These are phyloP conservation scores for Coniosporium apollinis DNA, from an alignment of 495 filamentous ascomycete genomes.

Conservation along the genomic window DNA sequence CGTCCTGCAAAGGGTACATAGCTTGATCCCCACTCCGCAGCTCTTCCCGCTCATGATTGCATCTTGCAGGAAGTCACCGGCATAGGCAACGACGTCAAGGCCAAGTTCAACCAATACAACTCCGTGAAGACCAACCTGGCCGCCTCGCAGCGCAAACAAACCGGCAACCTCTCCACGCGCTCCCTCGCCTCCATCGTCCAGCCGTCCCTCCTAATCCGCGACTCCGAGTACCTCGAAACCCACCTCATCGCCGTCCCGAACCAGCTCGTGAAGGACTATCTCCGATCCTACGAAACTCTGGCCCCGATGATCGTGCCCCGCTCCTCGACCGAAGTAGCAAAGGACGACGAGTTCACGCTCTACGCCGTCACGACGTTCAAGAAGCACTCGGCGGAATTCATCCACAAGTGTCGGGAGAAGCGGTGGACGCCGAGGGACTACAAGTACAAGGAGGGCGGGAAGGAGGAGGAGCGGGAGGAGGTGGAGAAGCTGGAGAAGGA, in stretches of 20 bases:
- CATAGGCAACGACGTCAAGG: conserved; percentile 86
- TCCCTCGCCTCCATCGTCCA: conserved; percentile 79
- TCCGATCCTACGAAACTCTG: conserved; percentile 76
- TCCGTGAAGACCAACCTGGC: conserved; percentile 66
- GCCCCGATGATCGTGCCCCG: conserved; percentile 77
- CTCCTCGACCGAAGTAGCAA: conserved; percentile 55
- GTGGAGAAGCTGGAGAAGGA: conserved; percentile 61
- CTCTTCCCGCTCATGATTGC: not conserved
- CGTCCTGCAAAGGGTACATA: conserved; percentile 60
- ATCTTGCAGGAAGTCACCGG: conserved; percentile 53
- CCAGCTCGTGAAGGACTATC: conserved; percentile 64
- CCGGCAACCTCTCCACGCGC: conserved; percentile 85
- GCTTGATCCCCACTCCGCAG: not conserved
- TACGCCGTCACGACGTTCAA: conserved; percentile 87
- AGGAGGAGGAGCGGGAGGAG: conserved; percentile 73
- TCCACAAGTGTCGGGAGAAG: conserved; percentile 74
- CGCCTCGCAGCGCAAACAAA: conserved; percentile 69
- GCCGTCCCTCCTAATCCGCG: conserved; percentile 58
- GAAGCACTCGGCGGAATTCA: conserved; percentile 70
- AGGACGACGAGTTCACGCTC: conserved; percentile 75
- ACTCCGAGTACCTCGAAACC: conserved; percentile 93
- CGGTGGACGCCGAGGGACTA: conserved; percentile 92
- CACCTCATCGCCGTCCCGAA: conserved; percentile 79
- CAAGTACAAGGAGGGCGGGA: conserved; percentile 77
- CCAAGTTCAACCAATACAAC: conserved; percentile 86